These are phyloP conservation scores for Phaeosphaeriaceae sp. DNA, from an alignment of 2,329 filamentous ascomycete genomes.

Conservation along the genomic window DNA sequence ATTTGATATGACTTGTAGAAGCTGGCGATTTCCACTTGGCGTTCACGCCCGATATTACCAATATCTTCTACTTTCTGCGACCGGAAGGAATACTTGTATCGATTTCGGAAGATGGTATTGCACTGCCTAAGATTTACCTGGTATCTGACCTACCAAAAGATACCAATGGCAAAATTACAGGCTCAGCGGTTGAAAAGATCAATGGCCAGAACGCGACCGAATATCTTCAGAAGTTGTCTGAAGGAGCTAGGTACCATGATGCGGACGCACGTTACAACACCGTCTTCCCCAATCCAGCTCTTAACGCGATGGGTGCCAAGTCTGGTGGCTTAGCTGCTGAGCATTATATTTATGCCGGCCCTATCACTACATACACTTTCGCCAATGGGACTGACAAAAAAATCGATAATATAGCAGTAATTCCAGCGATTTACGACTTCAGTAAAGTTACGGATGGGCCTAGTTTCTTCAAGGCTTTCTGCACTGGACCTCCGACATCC, in stretches of 20 bases:
- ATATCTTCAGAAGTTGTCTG: conserved; percentile 34
- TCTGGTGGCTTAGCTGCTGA: conserved; percentile 1
- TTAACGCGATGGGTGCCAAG: conserved; percentile 26
- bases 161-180: conserved; percentile 4
- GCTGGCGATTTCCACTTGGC: conserved; percentile 40
- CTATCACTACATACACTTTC: conserved; percentile 19
- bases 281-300: conserved; percentile 29
- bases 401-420: conserved; percentile 33
- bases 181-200: conserved; percentile 39
- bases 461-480: conserved; percentile 45
- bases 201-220: conserved; percentile 36
- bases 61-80: conserved; percentile 20
- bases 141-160: conserved; percentile 18
- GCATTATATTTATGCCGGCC: conserved; percentile 16
- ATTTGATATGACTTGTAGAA: not conserved
- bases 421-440: conserved; percentile 23
- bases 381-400: conserved; percentile 24
- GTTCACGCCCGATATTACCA: conserved; percentile 29
- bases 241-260: conserved; percentile 27
- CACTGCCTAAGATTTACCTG: conserved; percentile 36
- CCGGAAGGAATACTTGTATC: conserved; percentile 30
- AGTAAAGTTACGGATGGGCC: conserved; percentile 39
- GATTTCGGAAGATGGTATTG: conserved; percentile 34
- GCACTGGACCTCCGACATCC: conserved; percentile 4
- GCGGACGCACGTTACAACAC: conserved; percentile 42